Conservation (phyloP, 192 early-diverging fungal genomes). For the Coemansia sp. region DNA sequence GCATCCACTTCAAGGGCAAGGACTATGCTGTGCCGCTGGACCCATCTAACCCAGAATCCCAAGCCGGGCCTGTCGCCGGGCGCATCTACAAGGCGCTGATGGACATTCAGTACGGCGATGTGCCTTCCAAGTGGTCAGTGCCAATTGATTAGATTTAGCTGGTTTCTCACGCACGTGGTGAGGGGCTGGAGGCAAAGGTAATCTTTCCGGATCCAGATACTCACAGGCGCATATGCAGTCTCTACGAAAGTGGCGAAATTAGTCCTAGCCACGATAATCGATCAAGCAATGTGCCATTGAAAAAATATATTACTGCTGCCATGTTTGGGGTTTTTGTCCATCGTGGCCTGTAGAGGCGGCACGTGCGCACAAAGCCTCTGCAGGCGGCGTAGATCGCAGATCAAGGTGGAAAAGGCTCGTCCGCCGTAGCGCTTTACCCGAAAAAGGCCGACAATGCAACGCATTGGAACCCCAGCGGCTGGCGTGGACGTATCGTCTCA, state of each 20-base stretch:
- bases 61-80: constrained; percentile 84
- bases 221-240: background rate
- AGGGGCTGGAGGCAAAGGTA: background rate
- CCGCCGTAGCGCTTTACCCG: background rate
- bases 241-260: background rate
- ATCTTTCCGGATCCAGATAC: background rate
- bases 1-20: constrained; percentile 71
- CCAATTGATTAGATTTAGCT: constrained; percentile 62
- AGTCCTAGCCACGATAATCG: background rate
- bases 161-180: background rate
- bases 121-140: constrained; percentile 79
- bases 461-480: background rate
- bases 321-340: background rate
- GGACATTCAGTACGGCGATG: constrained; percentile 93
- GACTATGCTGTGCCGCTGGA: constrained; percentile 88
- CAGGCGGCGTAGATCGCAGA: background rate
- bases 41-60: constrained; percentile 66
- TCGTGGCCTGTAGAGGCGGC: background rate
- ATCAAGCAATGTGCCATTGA: background rate
- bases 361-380: background rate
- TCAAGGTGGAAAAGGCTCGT: background rate
- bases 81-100: constrained; percentile 81
- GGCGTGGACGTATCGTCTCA: background rate
- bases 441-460: background rate
- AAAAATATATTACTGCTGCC: background rate